Base-by-base conservation (phyloP, 2,329 filamentous ascomycete genomes). In the Fonsecaea pedrosoi region DNA sequence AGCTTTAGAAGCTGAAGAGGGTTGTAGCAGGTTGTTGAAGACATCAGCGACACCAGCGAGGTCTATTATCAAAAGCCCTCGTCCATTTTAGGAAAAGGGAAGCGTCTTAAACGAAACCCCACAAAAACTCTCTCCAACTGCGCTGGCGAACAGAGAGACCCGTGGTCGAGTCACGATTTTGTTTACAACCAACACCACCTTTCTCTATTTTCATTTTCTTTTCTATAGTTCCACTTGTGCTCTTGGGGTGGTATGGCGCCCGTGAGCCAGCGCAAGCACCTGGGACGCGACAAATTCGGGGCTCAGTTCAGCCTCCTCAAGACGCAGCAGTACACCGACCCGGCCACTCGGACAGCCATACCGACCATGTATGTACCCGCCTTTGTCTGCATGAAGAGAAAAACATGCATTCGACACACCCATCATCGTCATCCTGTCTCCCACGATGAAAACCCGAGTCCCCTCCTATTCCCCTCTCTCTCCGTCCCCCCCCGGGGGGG, bases 321-420 rank as follows among this genome's bases (percentile, higher is more conserved):
- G 76, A 90, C 89, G 25, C 89, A 91, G 73, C 83, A 86, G 18
- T 95, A 95, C 79, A 84, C 84, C 69, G 89, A 92, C 73, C 85
- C 86, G 1, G 79, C 81, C 45, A 79, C 85, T 30, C 82, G 87
- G 71, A 84, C 84, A 7, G 81, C 80, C 10, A 82, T 82, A 15
- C 84, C 83, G 66, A 85, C 88, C 71, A 85, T 84, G 87, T 89
- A 79, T 70, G 84, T 79, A 66, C 60, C 60, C 65, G 30, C 6
- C 30, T 5, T 32, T 32, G 15, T 56, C 34, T 60, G 15, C 60
- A 18, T 57, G 30, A 45, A 38, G 25, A 45, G 42, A 32, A 32
- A 32, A 32, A 32, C 30, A 32, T 34, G 25, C 58, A 55, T 50
- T 40, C 54, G 57, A 48, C 21, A 25, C 45, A 34, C 4, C 40